Evolutionary conservation across 2,329 filamentous ascomycete species (phyloP).

Genomic region (Fusarium nygamai): DNA sequence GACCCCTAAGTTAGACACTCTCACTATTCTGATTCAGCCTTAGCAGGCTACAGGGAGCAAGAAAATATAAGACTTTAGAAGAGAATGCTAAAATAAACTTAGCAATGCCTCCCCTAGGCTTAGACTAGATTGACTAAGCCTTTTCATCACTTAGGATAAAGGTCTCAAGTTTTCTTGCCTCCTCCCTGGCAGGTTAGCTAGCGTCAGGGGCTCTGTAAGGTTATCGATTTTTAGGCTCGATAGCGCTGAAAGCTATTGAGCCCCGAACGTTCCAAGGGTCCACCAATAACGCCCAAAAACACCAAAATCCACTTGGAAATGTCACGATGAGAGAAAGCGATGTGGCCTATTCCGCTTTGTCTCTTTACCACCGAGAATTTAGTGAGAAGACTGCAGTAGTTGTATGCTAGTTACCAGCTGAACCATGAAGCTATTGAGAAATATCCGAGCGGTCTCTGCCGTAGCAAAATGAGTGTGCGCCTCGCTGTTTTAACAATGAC

Average conservation of each 20-base stretch:
- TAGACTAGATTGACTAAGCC: too few relatives aligned
- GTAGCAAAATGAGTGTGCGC: neutral
- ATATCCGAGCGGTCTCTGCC: neutral
- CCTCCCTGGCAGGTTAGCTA: neutral
- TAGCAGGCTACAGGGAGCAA: neutral
- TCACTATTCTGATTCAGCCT: neutral
- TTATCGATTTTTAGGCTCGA: neutral
- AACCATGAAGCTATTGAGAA: neutral
- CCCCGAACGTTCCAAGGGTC: neutral
- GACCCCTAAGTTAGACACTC: neutral
- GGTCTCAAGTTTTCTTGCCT: too few relatives aligned
- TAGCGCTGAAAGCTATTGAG: neutral
- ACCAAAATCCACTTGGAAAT: neutral
- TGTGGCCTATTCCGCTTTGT: neutral
- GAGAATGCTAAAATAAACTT: too few relatives aligned
- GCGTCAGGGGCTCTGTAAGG: neutral
- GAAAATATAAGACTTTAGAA: too few relatives aligned
- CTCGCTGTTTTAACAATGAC: neutral
- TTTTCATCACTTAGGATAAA: too few relatives aligned
- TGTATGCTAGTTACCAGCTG: neutral
- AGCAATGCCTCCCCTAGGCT: too few relatives aligned
- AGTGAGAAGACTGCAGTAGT: neutral
- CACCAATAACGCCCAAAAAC: neutral
- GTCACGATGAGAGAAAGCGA: neutral
- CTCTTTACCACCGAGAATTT: accelerated